Base-by-base conservation (phyloP, 2,329 filamentous ascomycete species). In the Didymella arachidicola region DNA sequence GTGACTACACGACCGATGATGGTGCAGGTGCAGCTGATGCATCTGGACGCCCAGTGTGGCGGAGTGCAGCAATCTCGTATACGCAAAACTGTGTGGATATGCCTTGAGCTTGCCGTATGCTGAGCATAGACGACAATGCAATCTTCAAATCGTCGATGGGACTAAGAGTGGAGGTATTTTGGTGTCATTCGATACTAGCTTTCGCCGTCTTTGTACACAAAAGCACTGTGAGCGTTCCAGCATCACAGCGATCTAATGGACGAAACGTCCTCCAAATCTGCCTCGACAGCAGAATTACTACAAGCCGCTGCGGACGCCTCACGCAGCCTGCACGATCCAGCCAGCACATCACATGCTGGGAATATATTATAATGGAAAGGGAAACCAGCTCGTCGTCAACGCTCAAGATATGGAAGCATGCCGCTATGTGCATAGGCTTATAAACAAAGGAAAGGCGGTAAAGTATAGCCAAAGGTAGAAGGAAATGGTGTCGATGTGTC, bases 351-450 rank as follows among this genome's bases (percentile, higher is more conserved):
- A 29, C 14, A 54, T 53, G 45, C 49, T 48, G 56, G 45, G 16
- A 57, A 53, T 59, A 59, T 16, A 57, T 60, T 60, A 60, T 29
- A 43, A 16, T 7, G 14, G 27, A 38, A 43, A 52, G 10, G 10
- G n/a, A 42, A 60, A 48, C 52, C 57, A 55, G 52, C 57, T 56
- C 47, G 52, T 60, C 52, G 52, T 60, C 51, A 60, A 55, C 47
- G 57, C 57, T 47, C 42, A 55, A 59, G 46, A 38, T 51, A 27
- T 38, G 18, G n/a, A 52, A 55, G 43, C 47, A 51, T 52, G 57
- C 57, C 19, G 18, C 42, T 44, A 42, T 27, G 56, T 41, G 49
- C 46, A 49, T 29, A 50, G 29, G 36, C 47, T 49, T 48, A 42
- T 47, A n/a, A 14, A 50, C 47, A 59, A 49, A 59, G 22, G 56